Evolutionary conservation across 1,139 yeast species (phyloP).

Genomic region (Geotrichum restrictum): DNA sequence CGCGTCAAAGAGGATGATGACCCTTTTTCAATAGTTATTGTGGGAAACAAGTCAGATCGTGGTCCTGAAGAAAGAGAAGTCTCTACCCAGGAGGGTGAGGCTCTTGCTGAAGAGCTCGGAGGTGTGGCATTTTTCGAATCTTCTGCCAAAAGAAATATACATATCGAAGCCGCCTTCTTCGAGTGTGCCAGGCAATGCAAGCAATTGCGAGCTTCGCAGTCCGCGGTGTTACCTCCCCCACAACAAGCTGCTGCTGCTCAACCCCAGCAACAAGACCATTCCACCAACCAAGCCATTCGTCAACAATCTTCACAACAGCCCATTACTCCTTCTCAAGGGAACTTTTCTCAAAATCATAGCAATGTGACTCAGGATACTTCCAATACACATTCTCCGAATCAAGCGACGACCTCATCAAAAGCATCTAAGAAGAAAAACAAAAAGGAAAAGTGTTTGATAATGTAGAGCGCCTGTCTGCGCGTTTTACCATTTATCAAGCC

Average conservation of each 20-base stretch:
- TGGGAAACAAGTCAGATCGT: constrained; percentile 80
- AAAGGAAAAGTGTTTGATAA: constrained; percentile 18
- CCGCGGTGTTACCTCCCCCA: neutral
- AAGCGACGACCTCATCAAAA: neutral
- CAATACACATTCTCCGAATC: neutral
- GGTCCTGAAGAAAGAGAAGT: constrained; percentile 65
- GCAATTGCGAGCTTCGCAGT: constrained; percentile 10
- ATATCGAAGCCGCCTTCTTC: constrained; percentile 85
- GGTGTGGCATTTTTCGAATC: constrained; percentile 87
- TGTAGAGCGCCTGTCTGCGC: constrained; percentile 6
- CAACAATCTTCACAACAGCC: neutral
- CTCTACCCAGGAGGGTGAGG: constrained; percentile 73
- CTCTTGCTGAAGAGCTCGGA: constrained; percentile 77
- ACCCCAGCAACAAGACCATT: constrained; percentile 1
- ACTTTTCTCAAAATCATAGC: too few relatives aligned
- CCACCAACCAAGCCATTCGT: neutral
- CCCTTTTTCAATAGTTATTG: constrained; percentile 77
- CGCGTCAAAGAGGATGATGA: constrained; percentile 58
- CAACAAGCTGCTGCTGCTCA: too few relatives aligned
- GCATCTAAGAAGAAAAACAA: constrained; percentile 12
- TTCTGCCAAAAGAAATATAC: constrained; percentile 84
- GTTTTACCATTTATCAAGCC: neutral
- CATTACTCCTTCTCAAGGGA: neutral
- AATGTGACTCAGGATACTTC: neutral
- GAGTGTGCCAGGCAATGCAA: constrained; percentile 80